These are phyloP conservation scores for Ustilago nuda DNA, from an alignment of 1,284 basidiomycete species.

Conservation along the genomic window DNA sequence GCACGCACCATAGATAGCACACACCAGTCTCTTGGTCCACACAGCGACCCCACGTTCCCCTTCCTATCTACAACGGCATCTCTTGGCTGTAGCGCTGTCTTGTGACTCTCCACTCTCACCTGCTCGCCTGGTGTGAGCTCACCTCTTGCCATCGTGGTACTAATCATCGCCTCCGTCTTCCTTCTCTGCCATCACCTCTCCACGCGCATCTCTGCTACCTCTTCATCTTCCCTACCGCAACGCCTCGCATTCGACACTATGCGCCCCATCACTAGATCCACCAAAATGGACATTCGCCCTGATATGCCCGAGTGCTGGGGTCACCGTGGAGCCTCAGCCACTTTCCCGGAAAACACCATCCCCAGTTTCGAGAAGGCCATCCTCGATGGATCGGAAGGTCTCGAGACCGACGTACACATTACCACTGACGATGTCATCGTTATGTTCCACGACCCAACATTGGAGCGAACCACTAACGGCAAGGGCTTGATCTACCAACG, in stretches of 20 bases:
- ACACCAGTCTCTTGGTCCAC: neutral
- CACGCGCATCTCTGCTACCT: neutral
- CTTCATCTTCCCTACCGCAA: constrained; percentile 2
- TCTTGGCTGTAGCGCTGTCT: constrained; percentile 9
- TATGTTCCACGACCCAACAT: constrained; percentile 91
- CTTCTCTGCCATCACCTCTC: constrained; percentile 13
- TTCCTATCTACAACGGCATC: neutral
- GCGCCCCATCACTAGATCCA: constrained; percentile 59
- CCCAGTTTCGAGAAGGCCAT: constrained; percentile 67
- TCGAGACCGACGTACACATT: constrained; percentile 88
- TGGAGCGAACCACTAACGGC: constrained; percentile 74
- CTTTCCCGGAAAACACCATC: constrained; percentile 69
- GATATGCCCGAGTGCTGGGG: constrained; percentile 65
- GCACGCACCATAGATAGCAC: neutral
- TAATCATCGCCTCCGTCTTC: constrained; percentile 33
- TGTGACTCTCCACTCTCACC: constrained; percentile 15
- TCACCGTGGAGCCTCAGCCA: constrained; percentile 67
- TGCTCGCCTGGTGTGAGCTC: constrained; percentile 15
- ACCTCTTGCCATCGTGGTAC: constrained; percentile 31
- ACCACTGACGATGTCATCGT: constrained; percentile 88
- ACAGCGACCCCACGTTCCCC: neutral
- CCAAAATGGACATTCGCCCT: constrained; percentile 50
- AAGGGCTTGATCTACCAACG: constrained; percentile 72
- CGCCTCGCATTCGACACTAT: constrained; percentile 25
- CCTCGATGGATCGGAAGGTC: constrained; percentile 66